A percentile compares a stretch with the other conserved stretches of the same genome.
These are phyloP conservation scores for Stenocarpella maydis DNA, from an alignment of 2,329 filamentous ascomycete species.

Conservation along the genomic window DNA sequence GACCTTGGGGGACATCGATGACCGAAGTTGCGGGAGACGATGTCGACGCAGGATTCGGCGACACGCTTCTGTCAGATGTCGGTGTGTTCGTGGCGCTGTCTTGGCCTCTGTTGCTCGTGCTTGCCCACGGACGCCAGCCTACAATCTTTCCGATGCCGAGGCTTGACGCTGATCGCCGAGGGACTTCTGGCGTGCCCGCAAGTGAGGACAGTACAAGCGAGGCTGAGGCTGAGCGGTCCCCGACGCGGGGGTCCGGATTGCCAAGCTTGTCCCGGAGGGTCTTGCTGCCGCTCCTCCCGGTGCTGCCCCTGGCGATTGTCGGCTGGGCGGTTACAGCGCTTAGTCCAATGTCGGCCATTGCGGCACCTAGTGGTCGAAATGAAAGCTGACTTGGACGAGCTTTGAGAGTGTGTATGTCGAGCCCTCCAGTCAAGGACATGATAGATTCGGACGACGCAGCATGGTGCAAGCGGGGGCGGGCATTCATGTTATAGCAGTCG, in stretches of 20 bases:
- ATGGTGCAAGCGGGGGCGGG: slow-evolving; percentile 54
- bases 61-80: slow-evolving; percentile 26
- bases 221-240: slow-evolving; percentile 32
- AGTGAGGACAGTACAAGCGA: slow-evolving; percentile 12
- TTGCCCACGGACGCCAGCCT: slow-evolving; percentile 59
- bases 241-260: slow-evolving; percentile 45
- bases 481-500: slow-evolving; percentile 39
- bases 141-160: slow-evolving; percentile 53
- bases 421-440: slow-evolving; percentile 83
- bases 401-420: slow-evolving; percentile 88
- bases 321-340: slow-evolving; percentile 68
- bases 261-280: slow-evolving; percentile 66
- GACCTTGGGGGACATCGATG: slow-evolving; percentile 2
- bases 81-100: slow-evolving; percentile 21
- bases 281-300: slow-evolving; percentile 58
- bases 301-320: slow-evolving; percentile 55
- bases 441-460: slow-evolving; percentile 86
- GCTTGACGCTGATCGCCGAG: slow-evolving; percentile 37
- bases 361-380: slow-evolving; percentile 59
- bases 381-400: slow-evolving; percentile 79
- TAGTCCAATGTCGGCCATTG: slow-evolving; percentile 63
- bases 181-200: slow-evolving; percentile 10
- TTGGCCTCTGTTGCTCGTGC: slow-evolving; percentile 21
- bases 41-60: slow-evolving; percentile 28
- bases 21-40: slow-evolving; percentile 33